Base-by-base conservation (phyloP, 192 early-diverging fungal genomes). In the Glomus cerebriforme region DNA sequence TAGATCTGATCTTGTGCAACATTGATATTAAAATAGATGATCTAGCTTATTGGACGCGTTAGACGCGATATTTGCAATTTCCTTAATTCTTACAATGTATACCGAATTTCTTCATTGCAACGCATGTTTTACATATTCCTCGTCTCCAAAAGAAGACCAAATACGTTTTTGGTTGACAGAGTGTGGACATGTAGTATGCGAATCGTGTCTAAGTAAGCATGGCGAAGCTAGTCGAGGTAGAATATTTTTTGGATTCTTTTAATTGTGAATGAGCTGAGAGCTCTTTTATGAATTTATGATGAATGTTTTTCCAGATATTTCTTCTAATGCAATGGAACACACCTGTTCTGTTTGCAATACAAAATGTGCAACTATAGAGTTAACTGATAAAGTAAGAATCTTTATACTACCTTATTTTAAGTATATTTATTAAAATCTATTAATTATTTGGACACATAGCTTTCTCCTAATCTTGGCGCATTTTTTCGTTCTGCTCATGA, bases 161-260 rank as follows among this genome's bases (percentile, higher is more conserved):
- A 27, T 60, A n/a, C 54, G 59, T 10, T 75, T 75, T 75, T 75
- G 73, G 73, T 62, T 75, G n/a, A 75, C 73, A 35, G 73, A 62
- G 22, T 75, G 73, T 62, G 73, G 73, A 0, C 73, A 75, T 60
- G 22, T 75, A 29, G 32, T 62, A 32, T 75, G 73, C 43, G 32
- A 60, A 9, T 6, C 4, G 27, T 75, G 73, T 39, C 22, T 37
- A 37, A 58, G 62, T 34, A 75, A 62, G 58, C 9, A 15, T 17
- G 15, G 17, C n/a, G 32, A 31, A 49, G 10, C 31, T n/a, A 24
- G 8, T 75, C 7, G 7, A 43, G 43, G 58, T 60, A 37, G 1
- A 0, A 0, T 19, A 8, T n/a, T 17, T 43, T 49, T 45, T 8
- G 3, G 2, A 2, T 34, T 3, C 19, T 2, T 22, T 24, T 19